Conservation (phyloP, 257 asterid genomes). For the Petunia axillaris region DNA sequence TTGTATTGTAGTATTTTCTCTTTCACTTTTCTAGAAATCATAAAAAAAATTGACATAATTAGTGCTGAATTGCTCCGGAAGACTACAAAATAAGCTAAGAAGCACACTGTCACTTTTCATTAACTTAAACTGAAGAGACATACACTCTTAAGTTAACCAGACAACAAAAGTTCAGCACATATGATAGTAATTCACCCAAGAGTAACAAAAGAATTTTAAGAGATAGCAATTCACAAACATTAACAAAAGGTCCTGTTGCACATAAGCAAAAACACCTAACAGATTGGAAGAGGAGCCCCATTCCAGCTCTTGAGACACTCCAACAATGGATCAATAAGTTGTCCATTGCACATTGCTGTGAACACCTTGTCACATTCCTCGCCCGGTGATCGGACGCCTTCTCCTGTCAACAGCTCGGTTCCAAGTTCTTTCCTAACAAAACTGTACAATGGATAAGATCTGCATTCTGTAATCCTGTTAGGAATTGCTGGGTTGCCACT, state of each 20-base stretch:
- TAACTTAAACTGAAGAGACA: slow-evolving; percentile 14
- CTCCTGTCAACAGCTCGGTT: slow-evolving; percentile 58
- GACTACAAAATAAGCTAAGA: not conserved
- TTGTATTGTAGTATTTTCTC: not conserved
- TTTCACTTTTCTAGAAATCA: not conserved
- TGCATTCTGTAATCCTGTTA: slow-evolving; percentile 65
- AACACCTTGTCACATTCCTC: slow-evolving; percentile 85
- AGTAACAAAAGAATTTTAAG: not conserved
- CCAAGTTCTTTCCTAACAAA: slow-evolving; percentile 73
- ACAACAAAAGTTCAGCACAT: slow-evolving; percentile 3
- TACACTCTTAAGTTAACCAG: not conserved
- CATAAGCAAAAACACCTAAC: slow-evolving; percentile 32
- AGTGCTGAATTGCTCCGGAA: not conserved
- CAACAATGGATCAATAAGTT: slow-evolving; percentile 72
- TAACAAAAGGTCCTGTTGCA: not conserved
- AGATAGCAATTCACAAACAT: slow-evolving; percentile 10
- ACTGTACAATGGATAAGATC: slow-evolving; percentile 78
- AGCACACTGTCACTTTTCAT: slow-evolving; percentile 20
- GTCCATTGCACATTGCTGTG: slow-evolving; percentile 63
- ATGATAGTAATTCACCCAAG: slow-evolving; percentile 17
- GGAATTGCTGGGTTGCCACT: slow-evolving; percentile 56
- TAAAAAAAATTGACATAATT: not conserved
- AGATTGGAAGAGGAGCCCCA: slow-evolving; percentile 81
- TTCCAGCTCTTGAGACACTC: slow-evolving; percentile 71
- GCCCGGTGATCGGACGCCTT: slow-evolving; percentile 68